Conservation (phyloP, 1,284 basidiomycete genomes). For the Sphagnurus paluster region DNA sequence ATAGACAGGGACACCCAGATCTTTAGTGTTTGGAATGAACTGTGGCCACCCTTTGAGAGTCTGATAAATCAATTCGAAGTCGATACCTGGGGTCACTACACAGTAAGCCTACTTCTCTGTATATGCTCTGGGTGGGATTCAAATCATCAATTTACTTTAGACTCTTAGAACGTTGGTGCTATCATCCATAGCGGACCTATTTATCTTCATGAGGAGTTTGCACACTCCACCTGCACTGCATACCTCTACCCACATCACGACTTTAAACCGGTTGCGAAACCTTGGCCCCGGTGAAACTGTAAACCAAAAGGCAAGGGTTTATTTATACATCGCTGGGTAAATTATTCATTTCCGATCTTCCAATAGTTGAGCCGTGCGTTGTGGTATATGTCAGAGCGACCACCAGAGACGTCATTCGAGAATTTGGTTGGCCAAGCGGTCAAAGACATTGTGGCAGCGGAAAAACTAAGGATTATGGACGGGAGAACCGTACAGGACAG, state of each 20-base stretch:
- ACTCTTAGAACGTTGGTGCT: constrained; percentile 55
- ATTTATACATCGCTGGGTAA: neutral
- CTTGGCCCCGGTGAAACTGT: constrained; percentile 47
- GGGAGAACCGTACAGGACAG: constrained; percentile 32
- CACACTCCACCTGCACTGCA: constrained; percentile 56
- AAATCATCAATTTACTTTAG: constrained; percentile 36
- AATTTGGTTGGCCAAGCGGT: constrained; percentile 50
- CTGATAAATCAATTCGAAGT: constrained; percentile 50
- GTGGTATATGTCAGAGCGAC: constrained; percentile 48
- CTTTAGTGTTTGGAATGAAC: constrained; percentile 64
- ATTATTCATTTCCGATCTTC: too few species aligned
- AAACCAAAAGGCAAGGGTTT: constrained; percentile 44
- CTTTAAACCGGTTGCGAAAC: constrained; percentile 48
- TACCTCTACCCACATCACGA: constrained; percentile 46
- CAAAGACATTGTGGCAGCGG: constrained; percentile 60
- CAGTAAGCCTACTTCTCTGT: constrained; percentile 39
- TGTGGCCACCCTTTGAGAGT: constrained; percentile 68
- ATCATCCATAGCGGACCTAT: constrained; percentile 62
- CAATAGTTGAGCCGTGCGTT: constrained; percentile 57
- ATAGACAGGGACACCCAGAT: constrained; percentile 36
- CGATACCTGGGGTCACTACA: constrained; percentile 42
- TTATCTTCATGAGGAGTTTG: constrained; percentile 60
- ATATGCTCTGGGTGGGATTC: neutral
- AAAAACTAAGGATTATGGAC: constrained; percentile 57
- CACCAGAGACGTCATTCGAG: constrained; percentile 42